Conservation (phyloP, 2,329 filamentous ascomycete species). For the Penicillium brevicompactum region DNA sequence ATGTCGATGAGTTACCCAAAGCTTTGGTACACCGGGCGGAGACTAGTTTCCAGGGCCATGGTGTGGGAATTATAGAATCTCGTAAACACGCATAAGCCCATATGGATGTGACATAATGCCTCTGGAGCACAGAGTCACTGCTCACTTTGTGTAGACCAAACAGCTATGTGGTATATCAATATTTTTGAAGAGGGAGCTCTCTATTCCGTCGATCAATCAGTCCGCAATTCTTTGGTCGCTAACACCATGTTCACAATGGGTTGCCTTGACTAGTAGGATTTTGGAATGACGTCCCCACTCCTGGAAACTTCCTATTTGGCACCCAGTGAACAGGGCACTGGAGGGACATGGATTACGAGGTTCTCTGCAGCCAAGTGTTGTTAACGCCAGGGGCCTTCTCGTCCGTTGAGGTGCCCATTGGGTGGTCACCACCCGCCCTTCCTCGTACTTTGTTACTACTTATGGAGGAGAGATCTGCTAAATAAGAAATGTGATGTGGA, state of each 20-base stretch:
- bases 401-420: neutral
- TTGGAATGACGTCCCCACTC: neutral
- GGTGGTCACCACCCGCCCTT: neutral
- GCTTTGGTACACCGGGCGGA: neutral
- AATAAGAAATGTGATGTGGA: neutral
- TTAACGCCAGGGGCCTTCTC: neutral
- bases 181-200: neutral
- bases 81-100: neutral
- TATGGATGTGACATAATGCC: neutral
- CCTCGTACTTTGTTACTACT: neutral
- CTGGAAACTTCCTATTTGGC: neutral
- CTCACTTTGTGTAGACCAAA: too few species aligned
- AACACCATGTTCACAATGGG: neutral
- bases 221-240: neutral
- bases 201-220: neutral
- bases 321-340: neutral
- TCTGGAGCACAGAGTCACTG: neutral
- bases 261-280: neutral
- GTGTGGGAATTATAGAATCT: neutral
- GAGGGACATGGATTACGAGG: neutral
- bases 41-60: neutral
- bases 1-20: neutral
- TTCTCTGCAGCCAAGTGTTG: neutral
- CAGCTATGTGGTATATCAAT: too few species aligned
- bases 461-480: neutral